A percentile compares a stretch with the other conserved stretches of the same genome.
phyloP scores from a whole-genome alignment of 495 filamentous ascomycete species.

The Emericellopsis terricola region DNA sequence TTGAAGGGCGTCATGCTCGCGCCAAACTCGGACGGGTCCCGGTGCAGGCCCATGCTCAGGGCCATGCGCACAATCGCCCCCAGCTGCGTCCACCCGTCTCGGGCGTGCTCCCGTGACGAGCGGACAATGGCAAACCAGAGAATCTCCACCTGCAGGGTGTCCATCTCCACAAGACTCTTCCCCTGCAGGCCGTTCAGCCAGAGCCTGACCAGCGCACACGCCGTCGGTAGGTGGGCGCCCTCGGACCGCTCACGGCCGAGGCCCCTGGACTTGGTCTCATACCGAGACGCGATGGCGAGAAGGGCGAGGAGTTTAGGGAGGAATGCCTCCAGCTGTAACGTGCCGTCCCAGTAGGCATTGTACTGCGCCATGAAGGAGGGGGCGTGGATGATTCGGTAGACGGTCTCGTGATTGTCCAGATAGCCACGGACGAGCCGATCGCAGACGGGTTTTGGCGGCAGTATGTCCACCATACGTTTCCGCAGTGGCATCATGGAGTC shows the following conservation, averaged over 20 bases:
- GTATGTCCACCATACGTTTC: constrained; percentile 20
- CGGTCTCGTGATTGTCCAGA: constrained; percentile 22
- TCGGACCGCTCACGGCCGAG: constrained; percentile 11
- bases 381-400: constrained; percentile 31
- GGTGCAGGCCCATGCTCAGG: constrained; percentile 23
- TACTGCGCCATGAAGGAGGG: constrained; percentile 28
- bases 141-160: constrained; percentile 17
- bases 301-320: constrained; percentile 21
- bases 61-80: constrained; percentile 21
- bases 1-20: constrained; percentile 14
- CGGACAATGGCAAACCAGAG: constrained; percentile 17
- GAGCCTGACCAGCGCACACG: constrained; percentile 16
- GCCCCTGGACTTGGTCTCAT: constrained; percentile 11
- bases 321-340: constrained; percentile 17
- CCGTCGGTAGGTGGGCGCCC: constrained; percentile 19
- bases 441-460: constrained; percentile 15
- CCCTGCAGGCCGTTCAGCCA: constrained; percentile 19
- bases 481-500: constrained; percentile 21
- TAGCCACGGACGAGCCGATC: constrained; percentile 22
- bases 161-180: constrained; percentile 18
- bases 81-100: constrained; percentile 19
- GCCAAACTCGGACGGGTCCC: constrained; percentile 19
- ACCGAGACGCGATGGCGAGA: constrained; percentile 15
- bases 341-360: constrained; percentile 19
- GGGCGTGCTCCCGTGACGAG: constrained; percentile 15